Base-by-base conservation (phyloP, 2,329 filamentous ascomycete species). In the Cordyceps fumosorosea region DNA sequence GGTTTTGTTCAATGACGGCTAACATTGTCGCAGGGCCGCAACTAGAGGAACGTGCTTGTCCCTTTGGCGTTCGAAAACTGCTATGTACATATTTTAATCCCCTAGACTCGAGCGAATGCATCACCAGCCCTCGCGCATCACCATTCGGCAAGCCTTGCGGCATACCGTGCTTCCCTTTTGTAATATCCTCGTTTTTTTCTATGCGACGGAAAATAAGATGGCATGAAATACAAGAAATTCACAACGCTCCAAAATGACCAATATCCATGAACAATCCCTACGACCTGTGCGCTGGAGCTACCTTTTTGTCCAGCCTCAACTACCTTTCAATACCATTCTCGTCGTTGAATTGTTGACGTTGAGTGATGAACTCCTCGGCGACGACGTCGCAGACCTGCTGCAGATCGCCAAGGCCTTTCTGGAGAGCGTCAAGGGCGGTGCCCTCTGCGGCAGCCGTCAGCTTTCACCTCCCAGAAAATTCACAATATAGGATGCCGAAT, bases 361-460 rank as follows among this genome's bases (percentile, higher is more conserved):
- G 84, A 14, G 78, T 77, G 62, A 83, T 88, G 75, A 96, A 99
- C 74, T 96, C 93, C 58, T 96, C 90, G n/a, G 89, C 84, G 5
- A 99, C 90, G 3, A 96, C 89, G 75, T 98, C 93, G 73, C 93
- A 98, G 50, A 98, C 83, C 63, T 95, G 91, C 76, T 95, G 90
- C 63, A 99, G 78, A 71, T 98, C 93, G 65, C 86, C 82, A 42
- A 99, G 81, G 0, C 93, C 95, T 77, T 98, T 98, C 69, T 95
- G 88, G 42, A 99, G 79, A 1, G 93, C 95, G 67, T 93, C 88
- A 42, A 91, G 87, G 2, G 93, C 93, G 22, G 85, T 91, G 50
- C 86, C 86, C 68, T 91, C 91, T 96, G 18, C 12, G 18, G 55
- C 70, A 66, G 34, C 62, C 18, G 60, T 62, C 42, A 26, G 26